A percentile compares a stretch with the other conserved stretches of the same genome.
These are phyloP conservation scores for Ascomycota sp. DNA, from an alignment of 2,329 filamentous ascomycete species.

Conservation along the genomic window DNA sequence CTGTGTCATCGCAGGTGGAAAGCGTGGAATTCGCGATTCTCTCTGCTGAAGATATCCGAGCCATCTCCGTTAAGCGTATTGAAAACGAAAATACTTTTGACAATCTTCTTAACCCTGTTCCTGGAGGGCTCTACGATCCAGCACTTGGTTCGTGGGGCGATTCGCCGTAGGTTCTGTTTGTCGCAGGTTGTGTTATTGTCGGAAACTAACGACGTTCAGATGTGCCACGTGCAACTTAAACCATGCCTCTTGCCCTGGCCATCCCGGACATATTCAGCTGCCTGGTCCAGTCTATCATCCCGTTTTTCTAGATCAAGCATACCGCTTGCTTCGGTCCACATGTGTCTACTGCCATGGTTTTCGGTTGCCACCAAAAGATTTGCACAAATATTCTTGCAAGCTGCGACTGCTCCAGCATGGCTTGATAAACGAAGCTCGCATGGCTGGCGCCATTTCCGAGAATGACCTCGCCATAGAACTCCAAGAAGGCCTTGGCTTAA, in stretches of 20 bases:
- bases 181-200: no score
- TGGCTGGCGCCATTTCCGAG: slow-evolving; percentile 32
- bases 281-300: slow-evolving; percentile 88
- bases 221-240: slow-evolving; percentile 85
- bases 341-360: slow-evolving; percentile 84
- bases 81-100: slow-evolving; percentile 92
- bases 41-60: slow-evolving; percentile 60
- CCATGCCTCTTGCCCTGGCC: slow-evolving; percentile 67
- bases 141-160: slow-evolving; percentile 82
- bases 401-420: slow-evolving; percentile 72
- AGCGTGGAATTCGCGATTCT: slow-evolving; percentile 83
- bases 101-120: slow-evolving; percentile 69
- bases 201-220: slow-evolving; percentile 21
- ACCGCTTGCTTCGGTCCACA: slow-evolving; percentile 66
- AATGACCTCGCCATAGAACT: slow-evolving; percentile 17
- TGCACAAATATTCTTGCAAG: slow-evolving; percentile 69
- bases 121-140: slow-evolving; percentile 80
- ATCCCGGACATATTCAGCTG: slow-evolving; percentile 86
- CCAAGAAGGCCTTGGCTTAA: slow-evolving; percentile 17
- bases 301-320: slow-evolving; percentile 84
- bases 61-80: slow-evolving; percentile 83
- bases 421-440: slow-evolving; percentile 46
- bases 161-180: slow-evolving; percentile 38
- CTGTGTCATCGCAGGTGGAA: slow-evolving; percentile 63
- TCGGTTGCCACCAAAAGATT: slow-evolving; percentile 52